Conservation (phyloP, 768 basidiomycete species). For the Bullera alba region DNA sequence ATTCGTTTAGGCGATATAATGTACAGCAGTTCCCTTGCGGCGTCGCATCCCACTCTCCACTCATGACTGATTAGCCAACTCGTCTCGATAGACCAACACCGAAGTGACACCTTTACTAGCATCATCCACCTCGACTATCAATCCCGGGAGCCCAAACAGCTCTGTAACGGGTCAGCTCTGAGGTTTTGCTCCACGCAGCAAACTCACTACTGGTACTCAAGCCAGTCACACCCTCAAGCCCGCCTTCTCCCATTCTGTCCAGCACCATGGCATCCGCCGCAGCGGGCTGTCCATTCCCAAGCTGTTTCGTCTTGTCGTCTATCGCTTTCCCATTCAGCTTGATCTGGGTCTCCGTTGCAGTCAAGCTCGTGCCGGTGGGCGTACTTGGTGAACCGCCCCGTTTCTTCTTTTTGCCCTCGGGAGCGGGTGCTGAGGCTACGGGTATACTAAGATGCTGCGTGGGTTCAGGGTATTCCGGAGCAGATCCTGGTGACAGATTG, state of each 20-base stretch:
- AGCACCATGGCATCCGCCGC: slow-evolving; percentile 46
- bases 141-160: slow-evolving; percentile 27
- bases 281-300: slow-evolving; percentile 40
- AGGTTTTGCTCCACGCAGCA: not conserved
- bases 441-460: too few relatives aligned
- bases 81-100: slow-evolving; percentile 24
- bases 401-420: slow-evolving; percentile 14
- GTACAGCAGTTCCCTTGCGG: too few relatives aligned
- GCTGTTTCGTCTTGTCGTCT: not conserved
- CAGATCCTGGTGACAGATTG: slow-evolving; percentile 3
- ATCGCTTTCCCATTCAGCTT: not conserved
- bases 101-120: slow-evolving; percentile 33
- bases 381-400: slow-evolving; percentile 10
- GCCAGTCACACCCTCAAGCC: slow-evolving; percentile 30
- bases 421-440: not conserved
- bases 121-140: slow-evolving; percentile 35
- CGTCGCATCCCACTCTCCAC: too few relatives aligned
- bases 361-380: not conserved
- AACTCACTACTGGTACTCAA: slow-evolving; percentile 31
- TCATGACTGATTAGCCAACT: not conserved
- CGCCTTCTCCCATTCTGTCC: slow-evolving; percentile 39
- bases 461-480: slow-evolving; percentile 4
- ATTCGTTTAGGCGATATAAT: too few relatives aligned
- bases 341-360: not conserved
- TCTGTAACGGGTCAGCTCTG: slow-evolving; percentile 2